These are phyloP conservation scores for Endocladia muricata DNA, from an alignment of 31 red algal species.

Conservation along the genomic window DNA sequence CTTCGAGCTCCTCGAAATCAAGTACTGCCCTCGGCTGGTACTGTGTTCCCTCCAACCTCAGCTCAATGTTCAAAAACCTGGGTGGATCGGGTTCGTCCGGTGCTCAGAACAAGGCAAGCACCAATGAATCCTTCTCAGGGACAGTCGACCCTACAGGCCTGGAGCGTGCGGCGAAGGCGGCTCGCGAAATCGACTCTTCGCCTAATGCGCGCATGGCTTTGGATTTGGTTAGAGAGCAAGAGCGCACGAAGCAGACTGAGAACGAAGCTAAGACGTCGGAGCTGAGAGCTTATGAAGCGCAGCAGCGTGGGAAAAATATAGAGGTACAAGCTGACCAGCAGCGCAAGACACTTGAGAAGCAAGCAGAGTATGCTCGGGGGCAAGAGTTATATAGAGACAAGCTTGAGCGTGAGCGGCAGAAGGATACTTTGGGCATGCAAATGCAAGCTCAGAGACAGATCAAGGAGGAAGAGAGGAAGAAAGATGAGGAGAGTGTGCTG, in stretches of 20 bases:
- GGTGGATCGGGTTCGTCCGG: conserved; percentile 19
- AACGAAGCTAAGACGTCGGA: conserved; percentile 55
- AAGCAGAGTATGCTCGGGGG: conserved; percentile 68
- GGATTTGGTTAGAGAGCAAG: conserved; percentile 74
- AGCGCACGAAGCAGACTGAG: conserved; percentile 78
- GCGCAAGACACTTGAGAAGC: conserved; percentile 75
- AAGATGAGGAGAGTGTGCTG: conserved; percentile 84
- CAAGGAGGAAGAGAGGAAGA: conserved; percentile 77
- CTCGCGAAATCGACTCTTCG: conserved; percentile 68
- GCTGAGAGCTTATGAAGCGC: conserved; percentile 64
- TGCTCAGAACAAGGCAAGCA: conserved; percentile 58
- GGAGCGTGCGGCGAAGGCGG: conserved; percentile 83
- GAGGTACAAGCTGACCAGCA: conserved; percentile 74
- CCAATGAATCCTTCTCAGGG: conserved; percentile 63
- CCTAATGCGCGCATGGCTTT: conserved; percentile 75
- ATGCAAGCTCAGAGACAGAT: conserved; percentile 59
- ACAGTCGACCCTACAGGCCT: conserved; percentile 77
- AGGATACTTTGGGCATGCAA: conserved; percentile 72
- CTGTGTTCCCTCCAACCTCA: neutral
- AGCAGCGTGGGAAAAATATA: conserved; percentile 71
- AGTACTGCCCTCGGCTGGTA: too few species aligned
- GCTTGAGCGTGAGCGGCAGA: conserved; percentile 76
- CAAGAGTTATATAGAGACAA: conserved; percentile 78
- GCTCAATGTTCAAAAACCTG: conserved; percentile 61
- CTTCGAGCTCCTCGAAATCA: too few species aligned